These are phyloP conservation scores for Trichoderma virens DNA, from an alignment of 495 filamentous ascomycete genomes.

Conservation along the genomic window DNA sequence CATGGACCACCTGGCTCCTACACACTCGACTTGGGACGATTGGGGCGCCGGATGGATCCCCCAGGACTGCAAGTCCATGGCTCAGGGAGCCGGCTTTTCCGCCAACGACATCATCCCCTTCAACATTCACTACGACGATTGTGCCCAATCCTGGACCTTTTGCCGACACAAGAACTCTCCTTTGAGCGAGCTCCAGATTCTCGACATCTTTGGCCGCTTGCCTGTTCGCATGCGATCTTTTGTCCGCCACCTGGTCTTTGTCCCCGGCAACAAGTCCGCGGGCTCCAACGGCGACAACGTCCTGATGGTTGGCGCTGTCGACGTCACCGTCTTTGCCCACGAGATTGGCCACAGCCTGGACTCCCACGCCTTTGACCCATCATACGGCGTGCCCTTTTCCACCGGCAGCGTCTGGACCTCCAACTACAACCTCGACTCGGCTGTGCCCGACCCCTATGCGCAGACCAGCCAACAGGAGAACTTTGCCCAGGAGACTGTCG, in stretches of 20 bases:
- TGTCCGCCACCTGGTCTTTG: conserved; percentile 14
- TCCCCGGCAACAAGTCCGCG: background rate
- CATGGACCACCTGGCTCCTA: background rate
- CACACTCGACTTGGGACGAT: conserved; percentile 12
- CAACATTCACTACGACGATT: conserved; percentile 26
- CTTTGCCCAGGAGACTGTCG: conserved; percentile 25
- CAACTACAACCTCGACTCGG: conserved; percentile 20
- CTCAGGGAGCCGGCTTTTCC: conserved; percentile 11
- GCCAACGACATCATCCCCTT: conserved; percentile 23
- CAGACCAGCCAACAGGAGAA: conserved; percentile 21
- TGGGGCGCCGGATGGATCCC: conserved; percentile 21
- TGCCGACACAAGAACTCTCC: conserved; percentile 22
- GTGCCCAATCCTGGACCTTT: conserved; percentile 24
- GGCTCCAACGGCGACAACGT: conserved; percentile 14
- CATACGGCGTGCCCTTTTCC: conserved; percentile 17
- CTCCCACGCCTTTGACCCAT: conserved; percentile 13
- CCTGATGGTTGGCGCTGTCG: conserved; percentile 13
- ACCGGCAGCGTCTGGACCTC: conserved; percentile 20
- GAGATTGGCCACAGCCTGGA: conserved; percentile 26
- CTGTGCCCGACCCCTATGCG: conserved; percentile 21
- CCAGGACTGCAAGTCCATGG: conserved; percentile 18
- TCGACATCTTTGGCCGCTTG: conserved; percentile 25
- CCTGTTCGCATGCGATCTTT: conserved; percentile 25
- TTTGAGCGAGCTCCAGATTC: conserved; percentile 13
- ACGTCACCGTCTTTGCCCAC: conserved; percentile 18